Percentiles rank a stretch among this genome's conserved stretches.
These are phyloP conservation scores for Otatea glauca DNA, from an alignment of 176 grass and related monocot genomes.

Conservation along the genomic window DNA sequence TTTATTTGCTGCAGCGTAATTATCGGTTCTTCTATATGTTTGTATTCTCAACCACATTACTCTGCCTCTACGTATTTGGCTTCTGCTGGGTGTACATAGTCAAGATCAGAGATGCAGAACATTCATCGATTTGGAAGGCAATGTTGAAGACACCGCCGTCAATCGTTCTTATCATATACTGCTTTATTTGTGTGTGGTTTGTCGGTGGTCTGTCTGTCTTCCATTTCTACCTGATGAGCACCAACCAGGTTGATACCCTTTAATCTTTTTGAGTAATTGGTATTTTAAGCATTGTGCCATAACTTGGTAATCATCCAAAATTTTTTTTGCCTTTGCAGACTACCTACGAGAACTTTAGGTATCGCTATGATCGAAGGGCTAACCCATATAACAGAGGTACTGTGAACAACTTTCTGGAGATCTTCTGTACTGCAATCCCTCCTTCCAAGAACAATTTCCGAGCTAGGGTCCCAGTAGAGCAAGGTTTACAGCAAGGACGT, in stretches of 20 bases:
- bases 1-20: conserved; percentile 73
- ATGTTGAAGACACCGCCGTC: conserved; percentile 86
- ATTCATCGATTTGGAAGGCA: conserved; percentile 73
- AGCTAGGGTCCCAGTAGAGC: conserved; percentile 61
- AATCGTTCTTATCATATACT: conserved; percentile 86
- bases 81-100: conserved; percentile 92
- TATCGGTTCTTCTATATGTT: conserved; percentile 99
- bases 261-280: conserved; percentile 4
- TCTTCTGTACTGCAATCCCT: conserved; percentile 77
- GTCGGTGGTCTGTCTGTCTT: conserved; percentile 90
- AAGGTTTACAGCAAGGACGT: conserved; percentile 59
- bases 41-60: conserved; percentile 84
- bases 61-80: conserved; percentile 86
- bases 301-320: conserved; percentile 13
- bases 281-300: conserved; percentile 23
- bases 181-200: conserved; percentile 93
- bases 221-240: conserved; percentile 95
- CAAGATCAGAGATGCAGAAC: conserved; percentile 82
- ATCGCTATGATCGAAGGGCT: conserved; percentile 74
- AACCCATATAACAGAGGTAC: conserved; percentile 84
- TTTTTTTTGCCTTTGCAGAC: conserved; percentile 55
- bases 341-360: conserved; percentile 95
- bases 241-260: conserved; percentile 70
- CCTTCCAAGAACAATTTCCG: conserved; percentile 95
- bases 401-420: conserved; percentile 72